Base-by-base conservation (phyloP, 75 land plant genomes). In the Picea glauca region DNA sequence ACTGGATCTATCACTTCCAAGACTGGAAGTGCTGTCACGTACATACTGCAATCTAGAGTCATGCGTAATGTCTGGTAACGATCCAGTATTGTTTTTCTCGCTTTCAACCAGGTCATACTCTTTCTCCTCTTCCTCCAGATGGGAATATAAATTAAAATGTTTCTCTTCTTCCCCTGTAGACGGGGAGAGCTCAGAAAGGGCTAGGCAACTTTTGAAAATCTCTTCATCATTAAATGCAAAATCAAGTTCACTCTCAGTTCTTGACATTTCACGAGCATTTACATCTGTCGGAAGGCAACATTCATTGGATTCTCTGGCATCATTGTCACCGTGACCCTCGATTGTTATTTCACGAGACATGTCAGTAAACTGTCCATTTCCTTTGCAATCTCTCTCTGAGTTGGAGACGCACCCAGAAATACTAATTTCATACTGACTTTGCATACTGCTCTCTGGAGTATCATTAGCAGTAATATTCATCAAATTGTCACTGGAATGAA, bases 201-300 rank as follows among this genome's bases (percentile, higher is more conserved):
- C 89, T 83, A 87, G 70, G 63, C 85, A 87, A 72, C 89, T 90
- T 74, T 77, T 83, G 66, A 85, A 85, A 62, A 79, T 67, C 4
- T 89, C 82, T 21, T 32, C 61, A 58, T 66, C 84, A 59, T 67
- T 70, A 43, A 70, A 70, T 18, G 11, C 12, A 35, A 70, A 35
- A 56, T 70, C 74, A 70, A 70, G 8, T 43, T 70, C 74, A 70
- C 74, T 70, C 35, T 70, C 74, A 70, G 74, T 70, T 70, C 74
- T 70, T 20, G 74, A 23, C 74, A 70, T 70, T 40, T 70, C 23
- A 70, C 11, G 43, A 11, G 74, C 35, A 17, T 70, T 46, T 70
- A 70, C 54, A 21, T 70, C 43, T 70, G 54, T 32, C 35, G 43
- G 20, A 38, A 43, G 3, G 21, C 50, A 40, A 21, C 50, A 38